Percentiles rank a stretch among this genome's conserved stretches.
Conservation (phyloP, 208 protist genomes). For the Leishmania guyanensis region DNA sequence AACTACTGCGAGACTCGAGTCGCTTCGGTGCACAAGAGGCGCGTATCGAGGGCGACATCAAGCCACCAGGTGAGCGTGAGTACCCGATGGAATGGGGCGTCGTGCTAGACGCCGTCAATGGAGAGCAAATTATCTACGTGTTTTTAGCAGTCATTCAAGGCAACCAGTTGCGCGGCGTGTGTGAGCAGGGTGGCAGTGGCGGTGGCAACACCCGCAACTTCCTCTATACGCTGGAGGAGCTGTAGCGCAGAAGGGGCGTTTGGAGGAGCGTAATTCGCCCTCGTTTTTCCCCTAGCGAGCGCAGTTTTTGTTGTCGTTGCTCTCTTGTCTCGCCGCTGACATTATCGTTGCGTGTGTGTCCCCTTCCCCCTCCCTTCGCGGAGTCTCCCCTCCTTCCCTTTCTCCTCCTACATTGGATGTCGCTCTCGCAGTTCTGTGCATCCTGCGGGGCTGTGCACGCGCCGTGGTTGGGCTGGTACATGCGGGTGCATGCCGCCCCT, state of each 20-base stretch:
- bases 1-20: slow-evolving; percentile 58
- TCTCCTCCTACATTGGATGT: not conserved
- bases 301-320: not conserved
- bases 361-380: not conserved
- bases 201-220: slow-evolving; percentile 73
- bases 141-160: slow-evolving; percentile 86
- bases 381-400: not conserved
- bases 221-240: slow-evolving; percentile 82
- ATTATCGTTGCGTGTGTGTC: not conserved
- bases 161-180: slow-evolving; percentile 83
- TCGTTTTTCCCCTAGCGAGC: not conserved
- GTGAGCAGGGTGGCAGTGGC: slow-evolving; percentile 54
- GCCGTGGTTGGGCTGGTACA: not conserved
- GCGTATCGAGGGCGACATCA: slow-evolving; percentile 80
- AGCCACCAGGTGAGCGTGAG: slow-evolving; percentile 74
- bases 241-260: slow-evolving; percentile 36
- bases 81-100: slow-evolving; percentile 90
- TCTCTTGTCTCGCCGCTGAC: not conserved
- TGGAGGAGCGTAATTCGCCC: not conserved
- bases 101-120: slow-evolving; percentile 50
- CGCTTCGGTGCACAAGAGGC: slow-evolving; percentile 76
- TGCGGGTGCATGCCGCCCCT: too few species aligned
- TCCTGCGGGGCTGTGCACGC: not conserved
- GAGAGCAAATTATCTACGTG: slow-evolving; percentile 74
- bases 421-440: not conserved